Percentiles rank a stretch among this genome's conserved stretches.
These are phyloP conservation scores for Nematocida sp. DNA, from an alignment of 371 early-diverging fungal genomes.

Conservation along the genomic window DNA sequence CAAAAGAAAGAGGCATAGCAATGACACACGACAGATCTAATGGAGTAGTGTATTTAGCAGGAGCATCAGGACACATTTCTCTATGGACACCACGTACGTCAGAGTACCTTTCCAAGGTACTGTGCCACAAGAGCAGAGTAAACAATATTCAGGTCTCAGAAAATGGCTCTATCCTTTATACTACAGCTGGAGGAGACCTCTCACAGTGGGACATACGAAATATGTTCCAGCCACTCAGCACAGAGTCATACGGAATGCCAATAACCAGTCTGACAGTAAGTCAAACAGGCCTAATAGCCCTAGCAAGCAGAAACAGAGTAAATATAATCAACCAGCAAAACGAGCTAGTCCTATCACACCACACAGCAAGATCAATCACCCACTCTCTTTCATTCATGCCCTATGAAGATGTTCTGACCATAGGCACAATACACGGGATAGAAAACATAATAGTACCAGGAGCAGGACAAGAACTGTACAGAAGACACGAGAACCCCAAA, in stretches of 20 bases:
- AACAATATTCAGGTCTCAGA: constrained; percentile 76
- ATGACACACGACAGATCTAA: constrained; percentile 79
- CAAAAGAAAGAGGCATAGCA: constrained; percentile 61
- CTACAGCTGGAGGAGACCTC: constrained; percentile 77
- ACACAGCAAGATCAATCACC: constrained; percentile 67
- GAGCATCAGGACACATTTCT: constrained; percentile 80
- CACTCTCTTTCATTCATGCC: constrained; percentile 74
- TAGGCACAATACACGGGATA: constrained; percentile 77
- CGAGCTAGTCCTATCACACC: constrained; percentile 79
- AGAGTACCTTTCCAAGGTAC: constrained; percentile 80
- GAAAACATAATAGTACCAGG: constrained; percentile 80
- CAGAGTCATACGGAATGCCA: constrained; percentile 69
- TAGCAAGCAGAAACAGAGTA: constrained; percentile 72
- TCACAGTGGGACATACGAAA: constrained; percentile 90
- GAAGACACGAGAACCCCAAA: constrained; percentile 27
- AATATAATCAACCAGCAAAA: constrained; percentile 66
- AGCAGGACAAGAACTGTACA: constrained; percentile 4
- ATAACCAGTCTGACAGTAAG: constrained; percentile 70
- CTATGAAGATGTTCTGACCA: constrained; percentile 87
- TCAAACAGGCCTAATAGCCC: constrained; percentile 78
- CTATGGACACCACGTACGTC: constrained; percentile 81
- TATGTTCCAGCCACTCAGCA: constrained; percentile 68
- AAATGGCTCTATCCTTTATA: constrained; percentile 79
- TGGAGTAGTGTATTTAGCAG: constrained; percentile 82
- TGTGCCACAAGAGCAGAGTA: constrained; percentile 79